Conservation (phyloP, 2,329 filamentous ascomycete species). For the Colletotrichum musae region DNA sequence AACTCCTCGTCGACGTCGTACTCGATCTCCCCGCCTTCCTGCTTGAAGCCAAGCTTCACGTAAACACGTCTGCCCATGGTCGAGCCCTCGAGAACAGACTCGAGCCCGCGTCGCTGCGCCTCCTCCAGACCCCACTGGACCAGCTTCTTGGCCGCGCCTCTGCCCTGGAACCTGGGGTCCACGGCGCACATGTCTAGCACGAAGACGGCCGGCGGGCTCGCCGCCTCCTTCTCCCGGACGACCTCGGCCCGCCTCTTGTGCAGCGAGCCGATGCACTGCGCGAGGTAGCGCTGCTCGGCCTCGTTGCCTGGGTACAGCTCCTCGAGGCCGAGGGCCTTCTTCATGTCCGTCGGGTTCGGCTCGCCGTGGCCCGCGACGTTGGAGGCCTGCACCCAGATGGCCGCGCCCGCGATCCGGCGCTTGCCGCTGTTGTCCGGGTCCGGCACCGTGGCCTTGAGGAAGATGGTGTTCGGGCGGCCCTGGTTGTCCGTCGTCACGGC, state of each 20-base stretch:
- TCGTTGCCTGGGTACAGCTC: constrained; percentile 59
- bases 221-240: constrained; percentile 58
- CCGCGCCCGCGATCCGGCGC: constrained; percentile 62
- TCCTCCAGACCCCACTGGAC: constrained; percentile 64
- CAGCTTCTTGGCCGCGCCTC: constrained; percentile 60
- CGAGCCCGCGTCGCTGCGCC: constrained; percentile 55
- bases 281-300: constrained; percentile 60
- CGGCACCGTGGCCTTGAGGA: constrained; percentile 67
- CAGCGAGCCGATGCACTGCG: constrained; percentile 61
- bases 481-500: constrained; percentile 55
- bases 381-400: constrained; percentile 70
- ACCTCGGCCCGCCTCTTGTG: constrained; percentile 59
- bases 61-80: constrained; percentile 64
- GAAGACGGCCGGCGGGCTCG: constrained; percentile 61
- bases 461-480: constrained; percentile 65
- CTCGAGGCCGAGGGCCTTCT: constrained; percentile 49
- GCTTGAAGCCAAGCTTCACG: constrained; percentile 59
- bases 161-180: constrained; percentile 66
- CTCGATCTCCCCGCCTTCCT: constrained; percentile 57
- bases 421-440: constrained; percentile 45
- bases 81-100: constrained; percentile 62
- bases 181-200: constrained; percentile 67
- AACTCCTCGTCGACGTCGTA: constrained; percentile 64
- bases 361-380: constrained; percentile 64
- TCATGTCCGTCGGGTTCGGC: constrained; percentile 51